phyloP scores from a whole-genome alignment of 164 flowering plant species.

The Sedum album region DNA sequence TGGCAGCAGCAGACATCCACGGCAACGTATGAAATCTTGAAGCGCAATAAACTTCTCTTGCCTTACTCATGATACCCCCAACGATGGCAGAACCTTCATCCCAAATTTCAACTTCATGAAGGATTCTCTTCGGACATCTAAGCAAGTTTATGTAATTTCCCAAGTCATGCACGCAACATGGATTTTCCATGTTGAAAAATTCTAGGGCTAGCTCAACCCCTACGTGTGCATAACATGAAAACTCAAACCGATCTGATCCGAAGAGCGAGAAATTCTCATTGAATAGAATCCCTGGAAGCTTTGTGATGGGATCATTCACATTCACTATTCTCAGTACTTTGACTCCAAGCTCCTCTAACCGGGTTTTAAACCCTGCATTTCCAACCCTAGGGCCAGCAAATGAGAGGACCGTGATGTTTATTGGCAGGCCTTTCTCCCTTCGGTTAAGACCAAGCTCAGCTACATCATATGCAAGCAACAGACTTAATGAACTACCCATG shows the following conservation, averaged over 20 bases:
- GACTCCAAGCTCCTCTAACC: constrained; percentile 70
- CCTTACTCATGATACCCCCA: constrained; percentile 19
- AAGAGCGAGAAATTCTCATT: constrained; percentile 56
- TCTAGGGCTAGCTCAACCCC: constrained; percentile 57
- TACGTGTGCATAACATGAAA: constrained; percentile 66
- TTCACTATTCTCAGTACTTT: constrained; percentile 65
- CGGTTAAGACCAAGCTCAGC: constrained; percentile 57
- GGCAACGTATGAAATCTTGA: constrained; percentile 17
- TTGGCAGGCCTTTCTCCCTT: neutral
- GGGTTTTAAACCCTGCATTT: constrained; percentile 47
- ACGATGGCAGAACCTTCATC: constrained; percentile 7
- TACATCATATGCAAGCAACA: constrained; percentile 66
- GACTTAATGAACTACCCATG: constrained; percentile 78
- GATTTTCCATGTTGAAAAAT: constrained; percentile 51
- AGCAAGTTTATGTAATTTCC: constrained; percentile 37
- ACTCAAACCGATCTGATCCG: constrained; percentile 28
- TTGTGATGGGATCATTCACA: constrained; percentile 55
- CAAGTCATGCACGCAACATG: constrained; percentile 58
- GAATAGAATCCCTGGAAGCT: constrained; percentile 43
- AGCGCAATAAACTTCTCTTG: constrained; percentile 20
- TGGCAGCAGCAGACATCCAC: constrained; percentile 18
- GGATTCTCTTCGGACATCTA: constrained; percentile 20
- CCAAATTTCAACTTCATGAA: constrained; percentile 2
- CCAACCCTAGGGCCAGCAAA: constrained; percentile 87
- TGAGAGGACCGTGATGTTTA: constrained; percentile 62